phyloP scores from a whole-genome alignment of 345 rosid genomes.

The Xanthoceras sorbifolium region DNA sequence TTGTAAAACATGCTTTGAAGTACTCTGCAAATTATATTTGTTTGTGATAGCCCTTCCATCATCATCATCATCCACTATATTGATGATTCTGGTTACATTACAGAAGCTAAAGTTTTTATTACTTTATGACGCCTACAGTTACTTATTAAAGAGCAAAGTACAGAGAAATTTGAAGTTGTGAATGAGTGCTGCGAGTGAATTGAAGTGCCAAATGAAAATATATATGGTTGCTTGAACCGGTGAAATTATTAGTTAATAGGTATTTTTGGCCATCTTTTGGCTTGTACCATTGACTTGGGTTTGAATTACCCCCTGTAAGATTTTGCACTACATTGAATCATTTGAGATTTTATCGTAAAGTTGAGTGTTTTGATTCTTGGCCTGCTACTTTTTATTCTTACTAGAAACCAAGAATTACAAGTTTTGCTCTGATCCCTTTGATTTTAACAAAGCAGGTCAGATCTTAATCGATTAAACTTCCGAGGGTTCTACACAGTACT shows the following conservation, averaged over 20 bases:
- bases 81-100: background rate
- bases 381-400: background rate
- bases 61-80: too few relatives aligned
- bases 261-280: background rate
- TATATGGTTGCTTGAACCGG: background rate
- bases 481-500: slow-evolving; percentile 76
- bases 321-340: background rate
- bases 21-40: background rate
- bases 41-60: too few relatives aligned
- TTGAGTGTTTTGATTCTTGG: background rate
- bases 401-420: background rate
- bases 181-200: background rate
- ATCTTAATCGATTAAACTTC: slow-evolving; percentile 67
- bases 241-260: background rate
- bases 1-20: background rate
- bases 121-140: background rate
- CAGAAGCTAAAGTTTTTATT: background rate
- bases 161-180: background rate
- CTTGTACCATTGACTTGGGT: background rate
- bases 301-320: background rate
- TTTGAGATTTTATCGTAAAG: background rate
- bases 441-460: slow-evolving; percentile 46
- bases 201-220: background rate
- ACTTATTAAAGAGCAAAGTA: background rate
- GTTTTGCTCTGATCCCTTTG: slow-evolving; percentile 12